Conservation (phyloP, 1,284 basidiomycete genomes). For the Earliella scabrosa region DNA sequence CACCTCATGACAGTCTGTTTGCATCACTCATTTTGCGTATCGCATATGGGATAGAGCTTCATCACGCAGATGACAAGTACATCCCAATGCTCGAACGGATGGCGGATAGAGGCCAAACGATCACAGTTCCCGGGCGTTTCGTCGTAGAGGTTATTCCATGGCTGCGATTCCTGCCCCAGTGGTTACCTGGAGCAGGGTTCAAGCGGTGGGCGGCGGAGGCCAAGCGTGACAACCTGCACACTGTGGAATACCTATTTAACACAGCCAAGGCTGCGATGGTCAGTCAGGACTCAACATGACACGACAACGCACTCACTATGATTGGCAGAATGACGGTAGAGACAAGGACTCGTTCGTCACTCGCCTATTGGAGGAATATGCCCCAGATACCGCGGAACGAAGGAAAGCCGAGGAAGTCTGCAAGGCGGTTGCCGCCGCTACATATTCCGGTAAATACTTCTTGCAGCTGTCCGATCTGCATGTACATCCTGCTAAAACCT, state of each 20-base stretch:
- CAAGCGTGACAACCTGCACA: background rate
- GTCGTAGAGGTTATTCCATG: background rate
- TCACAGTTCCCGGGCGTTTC: slow-evolving; percentile 9
- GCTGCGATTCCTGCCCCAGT: slow-evolving; percentile 2
- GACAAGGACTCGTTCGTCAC: no score
- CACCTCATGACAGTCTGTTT: background rate
- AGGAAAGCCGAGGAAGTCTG: no score
- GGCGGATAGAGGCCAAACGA: no score
- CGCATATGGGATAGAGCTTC: slow-evolving; percentile 10
- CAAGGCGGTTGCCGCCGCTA: no score
- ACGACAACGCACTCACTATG: no score
- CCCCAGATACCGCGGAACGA: no score
- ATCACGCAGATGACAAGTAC: background rate
- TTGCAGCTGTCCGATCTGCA: no score
- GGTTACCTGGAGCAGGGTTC: slow-evolving; percentile 5
- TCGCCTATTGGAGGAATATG: no score
- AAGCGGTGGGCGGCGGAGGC: background rate
- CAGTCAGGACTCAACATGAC: background rate
- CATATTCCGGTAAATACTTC: no score
- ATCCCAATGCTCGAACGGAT: slow-evolving; percentile 2
- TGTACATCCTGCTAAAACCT: no score
- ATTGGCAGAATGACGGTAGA: no score
- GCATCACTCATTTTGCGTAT: slow-evolving; percentile 7
- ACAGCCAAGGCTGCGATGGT: slow-evolving; percentile 1
- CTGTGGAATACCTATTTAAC: background rate